A percentile compares a stretch with the other conserved stretches of the same genome.
These are phyloP conservation scores for Epichloe gansuensis DNA, from an alignment of 2,329 filamentous ascomycete species.

Conservation along the genomic window DNA sequence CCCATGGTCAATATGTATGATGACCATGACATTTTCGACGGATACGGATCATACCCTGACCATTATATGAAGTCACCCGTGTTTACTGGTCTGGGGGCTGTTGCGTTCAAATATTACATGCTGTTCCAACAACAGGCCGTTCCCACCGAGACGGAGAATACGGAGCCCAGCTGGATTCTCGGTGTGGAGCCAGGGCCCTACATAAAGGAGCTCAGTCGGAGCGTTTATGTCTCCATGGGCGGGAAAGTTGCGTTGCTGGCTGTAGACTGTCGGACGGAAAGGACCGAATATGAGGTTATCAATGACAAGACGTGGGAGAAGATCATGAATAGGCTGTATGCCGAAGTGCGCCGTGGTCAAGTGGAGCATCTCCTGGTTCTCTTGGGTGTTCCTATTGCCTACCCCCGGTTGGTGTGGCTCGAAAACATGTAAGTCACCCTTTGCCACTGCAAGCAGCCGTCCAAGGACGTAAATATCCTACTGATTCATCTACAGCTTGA, in stretches of 20 bases:
- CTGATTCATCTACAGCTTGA: conserved; percentile 43
- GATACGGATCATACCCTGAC: conserved; percentile 85
- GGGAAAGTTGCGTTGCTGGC: conserved; percentile 69
- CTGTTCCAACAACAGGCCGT: conserved; percentile 95
- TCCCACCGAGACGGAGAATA: conserved; percentile 61
- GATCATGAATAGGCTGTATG: conserved; percentile 74
- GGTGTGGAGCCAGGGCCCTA: conserved; percentile 74
- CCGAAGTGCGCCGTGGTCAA: conserved; percentile 69
- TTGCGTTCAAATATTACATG: conserved; percentile 98
- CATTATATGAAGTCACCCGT: conserved; percentile 85
- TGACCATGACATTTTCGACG: conserved; percentile 85
- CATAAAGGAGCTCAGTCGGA: conserved; percentile 75
- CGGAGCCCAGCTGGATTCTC: conserved; percentile 85
- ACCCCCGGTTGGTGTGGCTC: conserved; percentile 59
- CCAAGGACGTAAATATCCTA: neutral
- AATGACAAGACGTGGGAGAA: conserved; percentile 71
- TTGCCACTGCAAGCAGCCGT: neutral
- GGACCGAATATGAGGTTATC: conserved; percentile 71
- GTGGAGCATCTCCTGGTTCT: conserved; percentile 85
- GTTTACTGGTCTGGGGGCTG: conserved; percentile 75
- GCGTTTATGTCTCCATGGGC: conserved; percentile 74
- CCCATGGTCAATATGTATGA: conserved; percentile 98
- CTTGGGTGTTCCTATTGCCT: conserved; percentile 71
- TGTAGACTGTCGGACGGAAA: conserved; percentile 82
- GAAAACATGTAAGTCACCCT: conserved; percentile 48